Evolutionary conservation across 129 eudicot species (phyloP).

Genomic region (Arctium minus): DNA sequence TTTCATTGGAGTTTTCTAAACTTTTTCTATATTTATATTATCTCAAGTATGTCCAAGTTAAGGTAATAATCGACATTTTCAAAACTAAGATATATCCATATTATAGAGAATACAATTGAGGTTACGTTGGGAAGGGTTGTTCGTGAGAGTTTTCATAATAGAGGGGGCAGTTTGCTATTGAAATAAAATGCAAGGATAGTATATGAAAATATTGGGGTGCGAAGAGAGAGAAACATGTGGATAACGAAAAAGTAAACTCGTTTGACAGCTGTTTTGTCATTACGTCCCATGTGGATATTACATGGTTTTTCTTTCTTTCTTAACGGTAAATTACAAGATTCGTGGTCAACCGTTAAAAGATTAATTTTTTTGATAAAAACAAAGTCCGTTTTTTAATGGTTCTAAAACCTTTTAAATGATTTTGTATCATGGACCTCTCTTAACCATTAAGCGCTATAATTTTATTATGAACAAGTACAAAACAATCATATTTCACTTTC

Average conservation of each 20-base stretch:
- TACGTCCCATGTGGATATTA: conserved; percentile 24
- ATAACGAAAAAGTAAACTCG: conserved; percentile 17
- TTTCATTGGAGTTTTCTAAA: too few relatives aligned
- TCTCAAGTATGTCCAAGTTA: not conserved
- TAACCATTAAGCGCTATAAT: too few relatives aligned
- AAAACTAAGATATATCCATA: not conserved
- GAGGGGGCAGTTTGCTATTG: not conserved
- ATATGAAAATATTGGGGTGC: conserved; percentile 1
- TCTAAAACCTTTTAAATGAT: too few relatives aligned
- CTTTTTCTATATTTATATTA: too few relatives aligned
- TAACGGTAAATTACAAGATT: too few relatives aligned
- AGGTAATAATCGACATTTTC: not conserved
- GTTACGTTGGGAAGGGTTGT: not conserved
- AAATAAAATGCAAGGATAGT: not conserved
- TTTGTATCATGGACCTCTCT: too few relatives aligned
- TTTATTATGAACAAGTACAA: too few relatives aligned
- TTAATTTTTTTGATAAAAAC: too few relatives aligned
- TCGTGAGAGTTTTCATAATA: not conserved
- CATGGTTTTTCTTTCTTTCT: not conserved
- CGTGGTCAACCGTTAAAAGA: too few relatives aligned
- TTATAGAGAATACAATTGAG: not conserved
- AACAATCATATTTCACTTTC: too few relatives aligned
- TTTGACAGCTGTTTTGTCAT: conserved; percentile 26
- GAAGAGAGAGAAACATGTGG: conserved; percentile 18
- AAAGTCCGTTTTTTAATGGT: too few relatives aligned